Conservation (phyloP, 441 rosid genomes). For the Hypseocharis bilobata region DNA sequence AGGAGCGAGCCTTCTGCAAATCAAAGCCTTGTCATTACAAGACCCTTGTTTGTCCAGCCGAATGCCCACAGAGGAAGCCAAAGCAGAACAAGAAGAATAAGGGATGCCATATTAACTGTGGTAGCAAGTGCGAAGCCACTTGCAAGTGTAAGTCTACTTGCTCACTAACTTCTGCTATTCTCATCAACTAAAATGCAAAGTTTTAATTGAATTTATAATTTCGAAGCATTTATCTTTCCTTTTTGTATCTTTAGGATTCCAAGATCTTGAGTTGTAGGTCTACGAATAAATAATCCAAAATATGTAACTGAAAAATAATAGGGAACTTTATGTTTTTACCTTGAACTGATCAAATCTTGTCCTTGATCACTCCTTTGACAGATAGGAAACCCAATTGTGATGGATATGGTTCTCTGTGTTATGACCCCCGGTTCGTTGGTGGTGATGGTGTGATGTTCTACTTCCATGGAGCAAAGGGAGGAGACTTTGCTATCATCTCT, state of each 20-base stretch:
- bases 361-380: conserved; percentile 26
- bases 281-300: no score
- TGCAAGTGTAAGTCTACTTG: conserved; percentile 54
- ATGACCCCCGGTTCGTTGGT: conserved; percentile 73
- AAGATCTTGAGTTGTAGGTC: no score
- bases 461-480: conserved; percentile 75
- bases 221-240: no score
- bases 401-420: conserved; percentile 73
- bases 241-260: no score
- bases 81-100: conserved; percentile 47
- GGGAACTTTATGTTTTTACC: background rate
- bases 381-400: conserved; percentile 65
- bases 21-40: conserved; percentile 32
- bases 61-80: conserved; percentile 66
- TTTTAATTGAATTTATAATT: no score
- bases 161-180: background rate
- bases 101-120: conserved; percentile 59
- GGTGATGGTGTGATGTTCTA: conserved; percentile 90
- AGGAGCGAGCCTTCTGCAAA: conserved; percentile 45
- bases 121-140: conserved; percentile 63
- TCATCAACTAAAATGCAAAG: no score
- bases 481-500: conserved; percentile 73
- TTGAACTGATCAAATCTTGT: background rate
- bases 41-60: conserved; percentile 56
- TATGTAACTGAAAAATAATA: background rate